These are phyloP conservation scores for Leucaena leucocephala DNA, from an alignment of 306 rosid genomes.

Conservation along the genomic window DNA sequence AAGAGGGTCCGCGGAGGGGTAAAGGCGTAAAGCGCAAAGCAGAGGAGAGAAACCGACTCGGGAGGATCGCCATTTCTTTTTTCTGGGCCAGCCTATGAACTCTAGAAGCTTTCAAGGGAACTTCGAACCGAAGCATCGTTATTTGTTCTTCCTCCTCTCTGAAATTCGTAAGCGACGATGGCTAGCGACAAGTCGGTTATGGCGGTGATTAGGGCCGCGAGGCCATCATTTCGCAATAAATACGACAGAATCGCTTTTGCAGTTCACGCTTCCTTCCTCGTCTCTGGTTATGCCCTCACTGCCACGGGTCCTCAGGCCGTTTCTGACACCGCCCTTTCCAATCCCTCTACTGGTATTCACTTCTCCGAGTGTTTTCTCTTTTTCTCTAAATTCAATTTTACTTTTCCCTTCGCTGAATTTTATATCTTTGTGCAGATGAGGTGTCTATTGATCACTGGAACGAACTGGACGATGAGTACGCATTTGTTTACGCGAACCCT, in stretches of 20 bases:
- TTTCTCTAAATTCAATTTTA: neutral
- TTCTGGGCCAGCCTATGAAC: no score
- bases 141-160: neutral
- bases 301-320: constrained; percentile 73
- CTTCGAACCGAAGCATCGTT: neutral
- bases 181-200: constrained; percentile 65
- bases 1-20: no score
- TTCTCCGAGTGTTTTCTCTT: neutral
- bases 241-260: constrained; percentile 80
- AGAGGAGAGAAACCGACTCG: no score
- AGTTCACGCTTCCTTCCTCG: constrained; percentile 69
- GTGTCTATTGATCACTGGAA: constrained; percentile 81
- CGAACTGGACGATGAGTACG: constrained; percentile 77
- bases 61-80: no score
- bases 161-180: constrained; percentile 41
- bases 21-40: no score
- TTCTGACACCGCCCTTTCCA: constrained; percentile 56
- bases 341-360: constrained; percentile 56
- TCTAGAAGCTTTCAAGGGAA: no score
- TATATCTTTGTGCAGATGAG: constrained; percentile 55
- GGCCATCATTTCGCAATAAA: constrained; percentile 74
- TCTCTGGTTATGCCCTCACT: constrained; percentile 53
- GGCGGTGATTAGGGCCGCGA: constrained; percentile 82
- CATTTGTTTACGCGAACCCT: constrained; percentile 67
- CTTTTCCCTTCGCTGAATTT: neutral